A percentile compares a stretch with the other conserved stretches of the same genome.
Conservation (phyloP, 441 rosid species). For the Breynia disticha region DNA sequence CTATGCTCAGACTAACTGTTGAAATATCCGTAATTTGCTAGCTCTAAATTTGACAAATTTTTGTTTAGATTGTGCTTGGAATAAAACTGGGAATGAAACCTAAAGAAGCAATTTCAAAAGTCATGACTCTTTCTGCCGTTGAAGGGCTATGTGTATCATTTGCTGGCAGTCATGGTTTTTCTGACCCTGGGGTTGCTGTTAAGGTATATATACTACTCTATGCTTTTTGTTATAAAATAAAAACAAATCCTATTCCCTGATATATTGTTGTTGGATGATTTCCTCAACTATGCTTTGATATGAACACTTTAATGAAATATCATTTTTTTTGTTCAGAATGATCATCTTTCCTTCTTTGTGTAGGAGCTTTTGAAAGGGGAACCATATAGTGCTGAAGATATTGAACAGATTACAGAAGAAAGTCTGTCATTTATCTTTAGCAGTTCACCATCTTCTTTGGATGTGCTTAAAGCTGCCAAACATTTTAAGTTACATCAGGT, state of each 20-base stretch:
- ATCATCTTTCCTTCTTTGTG: slow-evolving; percentile 1
- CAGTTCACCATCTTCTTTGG: slow-evolving; percentile 59
- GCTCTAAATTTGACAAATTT: background rate
- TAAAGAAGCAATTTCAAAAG: slow-evolving; percentile 55
- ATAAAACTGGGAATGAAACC: slow-evolving; percentile 79
- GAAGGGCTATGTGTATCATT: slow-evolving; percentile 74
- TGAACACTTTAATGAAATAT: background rate
- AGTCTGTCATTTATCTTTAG: slow-evolving; percentile 47
- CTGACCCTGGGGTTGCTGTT: slow-evolving; percentile 78
- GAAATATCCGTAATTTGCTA: background rate
- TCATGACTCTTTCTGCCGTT: slow-evolving; percentile 85
- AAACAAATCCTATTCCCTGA: no score
- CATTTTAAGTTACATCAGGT: slow-evolving; percentile 88
- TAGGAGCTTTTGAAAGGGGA: slow-evolving; percentile 73
- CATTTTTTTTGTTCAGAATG: slow-evolving; percentile 2
- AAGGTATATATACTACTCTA: slow-evolving; percentile 44
- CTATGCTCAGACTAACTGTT: background rate
- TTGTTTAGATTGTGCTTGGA: slow-evolving; percentile 60
- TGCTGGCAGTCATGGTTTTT: slow-evolving; percentile 41
- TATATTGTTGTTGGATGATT: no score
- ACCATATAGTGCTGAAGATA: slow-evolving; percentile 64
- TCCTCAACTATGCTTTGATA: no score
- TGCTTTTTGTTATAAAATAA: background rate
- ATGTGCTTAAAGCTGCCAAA: slow-evolving; percentile 66
- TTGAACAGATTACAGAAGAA: slow-evolving; percentile 48